Base-by-base conservation (phyloP, 345 rosid species). In the Turnera subulata region DNA sequence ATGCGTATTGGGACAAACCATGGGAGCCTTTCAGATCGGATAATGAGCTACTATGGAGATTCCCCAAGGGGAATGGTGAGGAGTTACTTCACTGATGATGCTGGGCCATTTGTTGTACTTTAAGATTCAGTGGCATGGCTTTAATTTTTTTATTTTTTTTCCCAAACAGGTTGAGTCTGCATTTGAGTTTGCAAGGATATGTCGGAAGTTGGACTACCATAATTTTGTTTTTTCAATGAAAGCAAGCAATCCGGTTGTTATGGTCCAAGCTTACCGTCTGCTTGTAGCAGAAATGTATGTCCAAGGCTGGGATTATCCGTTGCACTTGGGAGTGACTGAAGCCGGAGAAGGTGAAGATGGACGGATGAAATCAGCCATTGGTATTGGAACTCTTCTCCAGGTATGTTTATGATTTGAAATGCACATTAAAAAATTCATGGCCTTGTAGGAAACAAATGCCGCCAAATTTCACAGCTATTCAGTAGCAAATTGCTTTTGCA, bases 341-440 rank as follows among this genome's bases (percentile, higher is more conserved):
- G 99, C 97, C 63, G 97, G 99, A 76, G 99, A 93, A 84, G 99
- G 99, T 32, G 96, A 89, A 75, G 99, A 93, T 79, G 99, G 99
- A 19, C 79, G 99, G 61, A 93, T 93, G 96, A 93, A 93, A 74
- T 93, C 97, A 71, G 97, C 99, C 16, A 93, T 93, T 71, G 97
- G 97, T 38, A 93, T 89, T 51, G 99, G 97, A 42, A 89, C 99
- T 22, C 97, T 89, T 72, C 97, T 87, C 73, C 88, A 83, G 94
- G 99, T 87, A 79, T 26, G 33, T 53, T 29, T 65, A 20, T 25
- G 32, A 20, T 9, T 45, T 37, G n/a, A n/a, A n/a, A 26, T 46
- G n/a, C 50, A 58, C 18, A 45, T 9, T 19, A 43, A 7, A 18
- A 42, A 46, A 46, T 58, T 40, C 17, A 21, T 10, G 42, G 7